Evolutionary conservation across 2,329 filamentous ascomycete species (phyloP), one percentile per base, ranked within the genome.

Genomic region (Thelonectria rubi): DNA sequence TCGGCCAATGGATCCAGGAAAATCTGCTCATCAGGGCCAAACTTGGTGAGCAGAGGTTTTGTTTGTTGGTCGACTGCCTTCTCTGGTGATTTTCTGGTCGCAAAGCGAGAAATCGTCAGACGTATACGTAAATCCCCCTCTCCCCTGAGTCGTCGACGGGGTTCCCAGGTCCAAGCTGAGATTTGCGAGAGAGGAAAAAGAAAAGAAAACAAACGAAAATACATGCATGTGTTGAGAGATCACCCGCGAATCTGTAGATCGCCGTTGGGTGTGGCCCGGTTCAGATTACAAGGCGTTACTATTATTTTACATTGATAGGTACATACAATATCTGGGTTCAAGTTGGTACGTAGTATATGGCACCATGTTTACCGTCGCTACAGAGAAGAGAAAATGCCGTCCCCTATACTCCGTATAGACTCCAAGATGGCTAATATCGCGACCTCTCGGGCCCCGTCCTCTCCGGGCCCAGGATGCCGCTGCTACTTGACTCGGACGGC

Each of bases 401-500:
- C 14, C 42, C 17, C 10, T 46, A 21, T 14, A 11, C 39, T 43
- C 15, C 37, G 32, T 39, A 52, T 20, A 48, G 34, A 12, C 18
- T 51, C 5, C 11, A 34, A 48, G 18, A 9, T 54, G 18, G 50
- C 47, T 60, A 55, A 39, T 24, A 61, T 7, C 48, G 32, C 8
- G 17, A 42, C 34, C 42, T 11, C 56, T 48, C 12, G 34, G 48
- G 11, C 47, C 53, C 34, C 26, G 26, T 30, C 48, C 34, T 42
- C 10, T 61, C 53, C 9, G 48, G 48, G 7, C 47, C 53, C 34
- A 61, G 18, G 12, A 53, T 57, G 18, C 53, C 58, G 26, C 58
- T 61, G 6, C 48, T 53, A 53, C 58, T 56, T 42, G 53, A 61
- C 12, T 61, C 58, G 12, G 58, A 53, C 7, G 42, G 48, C 9